Base-by-base conservation (phyloP, 441 rosid species). In the Adansonia madagascariensis region DNA sequence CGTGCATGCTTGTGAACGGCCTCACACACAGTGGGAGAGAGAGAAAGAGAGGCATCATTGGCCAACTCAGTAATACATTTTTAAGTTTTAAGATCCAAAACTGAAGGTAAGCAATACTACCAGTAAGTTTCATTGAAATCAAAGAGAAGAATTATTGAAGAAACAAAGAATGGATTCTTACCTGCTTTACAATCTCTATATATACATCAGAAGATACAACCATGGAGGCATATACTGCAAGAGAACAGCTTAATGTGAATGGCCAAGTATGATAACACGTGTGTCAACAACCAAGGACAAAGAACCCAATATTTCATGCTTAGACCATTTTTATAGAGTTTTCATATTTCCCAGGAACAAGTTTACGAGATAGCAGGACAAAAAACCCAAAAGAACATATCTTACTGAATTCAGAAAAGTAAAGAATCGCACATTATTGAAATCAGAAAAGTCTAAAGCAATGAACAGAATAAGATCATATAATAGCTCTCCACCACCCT, bases 121-220 rank as follows among this genome's bases (percentile, higher is more conserved):
- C 0, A 8, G n/a, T 53, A 59, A 8, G 15, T 60, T 60, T 3
- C 41, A 60, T 9, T 24, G 35, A 24, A 60, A 24, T 24, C 65
- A 60, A 60, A 24, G 7, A 24, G 64, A 60, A 24, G 8, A 24
- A 60, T 14, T 24, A 24, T 24, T 24, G 0, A 60, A 60, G n/a
- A 60, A 60, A 24, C 41, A 11, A 8, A 1, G 0, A 11, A 24
- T 22, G 39, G 39, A 60, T 24, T 14, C 41, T 24, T 24, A 60
- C 65, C 65, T 24, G 65, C 65, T 60, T 60, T 3, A 60, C 41
- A 60, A 60, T 39, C 39, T 60, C 11, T 60, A 10, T 59, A 17
- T 18, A 60, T 60, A 61, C 27, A 24, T 50, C 56, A 50, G 43
- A 60, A 22, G 39, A 60, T 8, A 39, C 64, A 20, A 15, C 65